Conservation (phyloP, 345 rosid species). For the Camelina neglecta region DNA sequence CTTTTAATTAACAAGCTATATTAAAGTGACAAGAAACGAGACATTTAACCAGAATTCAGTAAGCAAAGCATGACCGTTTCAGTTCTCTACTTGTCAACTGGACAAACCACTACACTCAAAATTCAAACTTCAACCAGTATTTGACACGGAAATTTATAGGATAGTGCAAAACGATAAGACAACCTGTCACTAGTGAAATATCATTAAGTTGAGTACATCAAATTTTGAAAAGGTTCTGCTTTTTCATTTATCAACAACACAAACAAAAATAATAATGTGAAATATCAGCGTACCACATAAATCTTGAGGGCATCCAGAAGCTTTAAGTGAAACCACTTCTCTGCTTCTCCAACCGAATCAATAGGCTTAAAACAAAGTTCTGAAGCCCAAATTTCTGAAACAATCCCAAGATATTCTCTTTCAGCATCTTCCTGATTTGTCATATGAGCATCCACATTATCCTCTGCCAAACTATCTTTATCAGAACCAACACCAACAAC, state of each 20-base stretch:
- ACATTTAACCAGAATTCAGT: background rate
- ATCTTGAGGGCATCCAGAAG: conserved; percentile 74
- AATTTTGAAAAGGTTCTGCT: conserved; percentile 15
- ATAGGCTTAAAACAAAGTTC: conserved; percentile 46
- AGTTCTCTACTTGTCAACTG: conserved; percentile 22
- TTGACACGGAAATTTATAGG: too few relatives aligned
- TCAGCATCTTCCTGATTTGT: conserved; percentile 49
- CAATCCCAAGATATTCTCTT: conserved; percentile 52
- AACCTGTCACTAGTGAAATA: background rate
- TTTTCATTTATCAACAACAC: background rate
- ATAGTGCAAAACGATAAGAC: too few relatives aligned
- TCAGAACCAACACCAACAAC: conserved; percentile 60
- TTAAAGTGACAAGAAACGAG: background rate
- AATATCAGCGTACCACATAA: conserved; percentile 62
- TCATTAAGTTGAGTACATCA: background rate
- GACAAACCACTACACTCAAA: conserved; percentile 24
- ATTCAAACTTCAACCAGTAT: conserved; percentile 2
- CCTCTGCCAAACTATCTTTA: conserved; percentile 47
- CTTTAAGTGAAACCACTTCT: conserved; percentile 64
- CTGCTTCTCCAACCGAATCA: conserved; percentile 59
- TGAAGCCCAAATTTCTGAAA: conserved; percentile 74
- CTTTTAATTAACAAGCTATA: conserved; percentile 1
- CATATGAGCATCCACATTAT: conserved; percentile 45
- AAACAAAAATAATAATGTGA: conserved; percentile 13
- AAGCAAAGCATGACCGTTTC: background rate